These are phyloP conservation scores for Volutella citrinella DNA, from an alignment of 2,329 filamentous ascomycete genomes.

Conservation along the genomic window DNA sequence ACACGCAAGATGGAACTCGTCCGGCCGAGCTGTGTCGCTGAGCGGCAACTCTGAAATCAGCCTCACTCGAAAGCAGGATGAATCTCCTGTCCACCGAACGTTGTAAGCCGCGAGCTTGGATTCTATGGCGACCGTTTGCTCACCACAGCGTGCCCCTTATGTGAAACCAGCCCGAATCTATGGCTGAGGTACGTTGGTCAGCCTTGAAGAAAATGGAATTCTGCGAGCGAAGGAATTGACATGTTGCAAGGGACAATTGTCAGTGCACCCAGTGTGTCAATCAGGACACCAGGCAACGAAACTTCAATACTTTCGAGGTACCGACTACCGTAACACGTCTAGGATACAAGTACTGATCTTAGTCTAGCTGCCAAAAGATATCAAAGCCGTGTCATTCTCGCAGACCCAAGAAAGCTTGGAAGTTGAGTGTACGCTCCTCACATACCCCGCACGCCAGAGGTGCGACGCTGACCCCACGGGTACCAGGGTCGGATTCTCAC, in stretches of 20 bases:
- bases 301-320: constrained; percentile 40
- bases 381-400: constrained; percentile 27
- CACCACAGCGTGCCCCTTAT: constrained; percentile 4
- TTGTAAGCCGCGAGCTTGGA: constrained; percentile 16
- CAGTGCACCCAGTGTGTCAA: constrained; percentile 41
- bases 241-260: constrained; percentile 37
- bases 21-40: constrained; percentile 10
- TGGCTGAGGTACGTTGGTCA: constrained; percentile 26
- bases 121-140: constrained; percentile 5
- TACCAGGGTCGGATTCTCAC: constrained; percentile 68
- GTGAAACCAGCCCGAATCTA: constrained; percentile 22
- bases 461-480: not conserved
- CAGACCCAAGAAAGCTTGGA: constrained; percentile 28
- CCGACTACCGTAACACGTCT: too few species aligned
- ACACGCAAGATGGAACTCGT: constrained; percentile 11
- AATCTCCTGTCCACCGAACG: constrained; percentile 7
- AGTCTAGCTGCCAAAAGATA: constrained; percentile 29
- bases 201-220: too few species aligned
- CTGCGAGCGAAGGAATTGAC: constrained; percentile 11
- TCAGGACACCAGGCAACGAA: constrained; percentile 40
- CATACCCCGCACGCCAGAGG: not conserved
- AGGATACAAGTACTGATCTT: too few species aligned
- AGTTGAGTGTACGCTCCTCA: constrained; percentile 29
- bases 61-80: constrained; percentile 9
- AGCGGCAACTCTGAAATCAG: constrained; percentile 13